These are phyloP conservation scores for Quercus dentata DNA, from an alignment of 306 rosid genomes.

Conservation along the genomic window DNA sequence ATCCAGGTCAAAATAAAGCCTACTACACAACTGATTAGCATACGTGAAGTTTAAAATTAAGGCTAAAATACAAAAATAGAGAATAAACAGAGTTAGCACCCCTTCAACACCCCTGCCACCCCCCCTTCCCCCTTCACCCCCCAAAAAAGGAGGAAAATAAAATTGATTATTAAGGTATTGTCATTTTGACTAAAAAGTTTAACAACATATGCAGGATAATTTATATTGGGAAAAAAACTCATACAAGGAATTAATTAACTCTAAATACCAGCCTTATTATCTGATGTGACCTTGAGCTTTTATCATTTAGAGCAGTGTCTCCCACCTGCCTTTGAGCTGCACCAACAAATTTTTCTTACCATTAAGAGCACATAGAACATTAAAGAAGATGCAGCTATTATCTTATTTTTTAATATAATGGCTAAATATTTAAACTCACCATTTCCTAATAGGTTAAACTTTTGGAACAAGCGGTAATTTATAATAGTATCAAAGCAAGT, in stretches of 20 bases:
- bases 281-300: conserved; percentile 93
- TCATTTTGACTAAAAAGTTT: neutral
- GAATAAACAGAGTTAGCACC: no score
- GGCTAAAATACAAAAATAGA: no score
- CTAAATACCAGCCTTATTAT: conserved; percentile 75
- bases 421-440: no score
- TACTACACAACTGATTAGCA: no score
- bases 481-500: no score
- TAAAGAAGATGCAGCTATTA: neutral
- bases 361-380: neutral
- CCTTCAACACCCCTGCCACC: no score
- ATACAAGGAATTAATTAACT: neutral
- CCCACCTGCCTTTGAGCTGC: conserved; percentile 96
- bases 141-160: neutral
- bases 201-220: conserved; percentile 2
- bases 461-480: no score
- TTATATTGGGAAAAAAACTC: neutral
- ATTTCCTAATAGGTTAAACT: no score
- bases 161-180: neutral
- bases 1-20: no score
- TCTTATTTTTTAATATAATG: neutral
- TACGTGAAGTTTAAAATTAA: no score
- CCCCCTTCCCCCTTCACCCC: neutral
- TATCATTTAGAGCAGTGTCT: conserved; percentile 82
- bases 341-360: conserved; percentile 20